A percentile compares a stretch with the other conserved stretches of the same genome.
These are phyloP conservation scores for Flaveria ramosissima DNA, from an alignment of 129 eudicot genomes.

Conservation along the genomic window DNA sequence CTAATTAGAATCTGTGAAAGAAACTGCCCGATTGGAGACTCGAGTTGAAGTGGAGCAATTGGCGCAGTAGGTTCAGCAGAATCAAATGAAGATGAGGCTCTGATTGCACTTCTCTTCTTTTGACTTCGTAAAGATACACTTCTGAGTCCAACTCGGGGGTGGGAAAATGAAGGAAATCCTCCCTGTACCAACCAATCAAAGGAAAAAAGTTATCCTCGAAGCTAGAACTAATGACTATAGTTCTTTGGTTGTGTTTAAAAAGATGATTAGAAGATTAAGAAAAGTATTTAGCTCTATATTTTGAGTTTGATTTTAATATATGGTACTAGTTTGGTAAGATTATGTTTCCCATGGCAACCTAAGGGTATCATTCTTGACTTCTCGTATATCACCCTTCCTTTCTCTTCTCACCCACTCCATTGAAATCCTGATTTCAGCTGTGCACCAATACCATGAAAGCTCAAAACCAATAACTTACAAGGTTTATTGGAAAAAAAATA, in stretches of 20 bases:
- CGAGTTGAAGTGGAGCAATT: constrained; percentile 92
- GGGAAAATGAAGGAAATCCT: constrained; percentile 40
- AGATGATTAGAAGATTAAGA: background rate
- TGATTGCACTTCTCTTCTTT: constrained; percentile 46
- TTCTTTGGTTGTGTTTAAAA: background rate
- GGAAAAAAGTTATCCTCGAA: background rate
- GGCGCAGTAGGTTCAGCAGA: constrained; percentile 51
- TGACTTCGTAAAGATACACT: constrained; percentile 38
- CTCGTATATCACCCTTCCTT: background rate
- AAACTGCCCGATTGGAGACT: constrained; percentile 92
- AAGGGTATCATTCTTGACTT: background rate
- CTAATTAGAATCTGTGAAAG: constrained; percentile 74
- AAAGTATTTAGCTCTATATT: background rate
- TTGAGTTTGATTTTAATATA: background rate
- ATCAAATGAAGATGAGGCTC: constrained; percentile 73
- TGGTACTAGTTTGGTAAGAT: background rate
- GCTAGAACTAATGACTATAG: background rate
- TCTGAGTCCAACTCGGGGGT: constrained; percentile 39
- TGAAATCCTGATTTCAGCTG: background rate
- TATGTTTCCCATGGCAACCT: background rate
- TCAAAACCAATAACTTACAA: background rate
- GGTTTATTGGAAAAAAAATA: background rate
- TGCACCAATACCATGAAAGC: constrained; percentile 8
- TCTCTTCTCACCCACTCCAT: background rate
- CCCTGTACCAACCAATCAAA: constrained; percentile 33